phyloP scores from a whole-genome alignment of 768 basidiomycete species.

The Tubosaeta brunneosetosa region DNA sequence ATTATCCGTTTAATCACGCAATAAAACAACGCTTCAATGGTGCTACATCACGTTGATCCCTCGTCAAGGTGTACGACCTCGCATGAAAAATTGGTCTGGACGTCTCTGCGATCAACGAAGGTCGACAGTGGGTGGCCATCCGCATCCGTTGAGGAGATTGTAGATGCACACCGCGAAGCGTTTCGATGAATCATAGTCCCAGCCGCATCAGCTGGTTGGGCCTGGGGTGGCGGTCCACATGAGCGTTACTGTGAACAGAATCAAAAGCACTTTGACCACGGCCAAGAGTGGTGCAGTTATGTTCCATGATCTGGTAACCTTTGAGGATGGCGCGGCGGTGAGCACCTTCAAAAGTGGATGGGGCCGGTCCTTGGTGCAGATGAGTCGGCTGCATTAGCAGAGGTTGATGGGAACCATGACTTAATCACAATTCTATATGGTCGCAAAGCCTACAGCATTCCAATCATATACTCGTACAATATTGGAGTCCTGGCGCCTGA shows the following conservation, averaged over 20 bases:
- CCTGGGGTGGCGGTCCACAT: conserved; percentile 26
- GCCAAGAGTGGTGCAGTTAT: conserved; percentile 32
- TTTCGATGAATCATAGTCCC: not conserved
- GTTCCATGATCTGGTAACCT: conserved; percentile 36
- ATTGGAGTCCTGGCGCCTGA: not conserved
- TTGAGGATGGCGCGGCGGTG: conserved; percentile 36
- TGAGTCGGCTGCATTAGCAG: conserved; percentile 28
- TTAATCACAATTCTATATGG: conserved; percentile 1
- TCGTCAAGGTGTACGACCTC: conserved; percentile 21
- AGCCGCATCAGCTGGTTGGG: conserved; percentile 30
- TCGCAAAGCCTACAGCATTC: not conserved
- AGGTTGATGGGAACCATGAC: conserved; percentile 21
- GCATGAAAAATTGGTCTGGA: conserved; percentile 21
- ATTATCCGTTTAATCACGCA: conserved; percentile 14
- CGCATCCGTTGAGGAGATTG: conserved; percentile 17
- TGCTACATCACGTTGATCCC: conserved; percentile 22
- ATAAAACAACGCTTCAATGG: too few species aligned
- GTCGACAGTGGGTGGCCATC: conserved; percentile 34
- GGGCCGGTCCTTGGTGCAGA: conserved; percentile 34
- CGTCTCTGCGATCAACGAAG: conserved; percentile 22
- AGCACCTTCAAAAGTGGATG: conserved; percentile 39
- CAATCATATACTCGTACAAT: conserved; percentile 9
- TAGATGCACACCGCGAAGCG: conserved; percentile 1
- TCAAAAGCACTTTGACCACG: conserved; percentile 21
- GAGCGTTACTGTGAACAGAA: conserved; percentile 32